Evolutionary conservation across 2,329 filamentous ascomycete species (phyloP).

Genomic region (Microsporum ferrugineum): DNA sequence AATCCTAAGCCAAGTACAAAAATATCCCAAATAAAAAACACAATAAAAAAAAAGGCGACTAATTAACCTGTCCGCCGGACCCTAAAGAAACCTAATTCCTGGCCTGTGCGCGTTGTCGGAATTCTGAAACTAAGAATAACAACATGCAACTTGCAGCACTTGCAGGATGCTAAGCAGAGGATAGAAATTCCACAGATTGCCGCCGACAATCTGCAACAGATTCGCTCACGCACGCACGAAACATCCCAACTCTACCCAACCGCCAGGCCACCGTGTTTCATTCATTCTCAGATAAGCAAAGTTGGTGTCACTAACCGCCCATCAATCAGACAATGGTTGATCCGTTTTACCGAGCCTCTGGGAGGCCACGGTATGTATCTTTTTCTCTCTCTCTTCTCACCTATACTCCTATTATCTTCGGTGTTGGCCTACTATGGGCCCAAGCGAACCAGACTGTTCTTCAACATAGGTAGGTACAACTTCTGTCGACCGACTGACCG

Average conservation of each 20-base stretch:
- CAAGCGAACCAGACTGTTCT: neutral
- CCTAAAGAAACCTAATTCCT: neutral
- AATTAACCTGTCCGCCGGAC: neutral
- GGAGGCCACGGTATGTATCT: neutral
- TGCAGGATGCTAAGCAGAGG: neutral
- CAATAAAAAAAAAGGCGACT: neutral
- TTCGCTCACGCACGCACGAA: neutral
- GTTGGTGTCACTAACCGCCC: slow-evolving; percentile 1
- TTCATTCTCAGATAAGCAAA: slow-evolving; percentile 2
- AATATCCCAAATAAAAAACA: neutral
- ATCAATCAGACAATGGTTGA: neutral
- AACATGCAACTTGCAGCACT: neutral
- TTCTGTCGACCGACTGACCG: no score
- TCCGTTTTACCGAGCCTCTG: neutral
- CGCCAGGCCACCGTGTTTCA: slow-evolving; percentile 1
- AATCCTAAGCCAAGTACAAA: neutral
- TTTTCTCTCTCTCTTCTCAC: neutral
- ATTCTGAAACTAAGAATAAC: slow-evolving; percentile 4
- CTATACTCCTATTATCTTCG: neutral
- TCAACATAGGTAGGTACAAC: no score
- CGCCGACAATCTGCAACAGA: neutral
- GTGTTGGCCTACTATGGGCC: neutral
- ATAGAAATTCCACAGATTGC: neutral
- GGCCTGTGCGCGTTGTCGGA: neutral
- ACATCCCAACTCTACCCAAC: neutral